Percentiles rank a stretch among this genome's conserved stretches.
Evolutionary conservation across 805 yeast species (phyloP).

Genomic region (Saccharomycopsis selenospora): DNA sequence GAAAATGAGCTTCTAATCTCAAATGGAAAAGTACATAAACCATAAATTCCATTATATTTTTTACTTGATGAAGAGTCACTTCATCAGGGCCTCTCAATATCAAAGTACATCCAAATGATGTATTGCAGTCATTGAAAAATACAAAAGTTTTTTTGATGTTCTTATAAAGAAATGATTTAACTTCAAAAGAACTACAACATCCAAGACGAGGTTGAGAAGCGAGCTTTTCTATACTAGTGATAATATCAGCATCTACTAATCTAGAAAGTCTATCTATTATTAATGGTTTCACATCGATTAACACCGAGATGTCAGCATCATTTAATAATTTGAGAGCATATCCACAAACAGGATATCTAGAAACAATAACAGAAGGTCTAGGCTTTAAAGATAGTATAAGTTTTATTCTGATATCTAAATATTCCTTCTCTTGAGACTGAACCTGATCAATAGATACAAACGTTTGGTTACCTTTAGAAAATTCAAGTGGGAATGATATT

Average conservation of each 20-base stretch:
- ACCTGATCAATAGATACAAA: slow-evolving; percentile 79
- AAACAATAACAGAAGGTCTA: slow-evolving; percentile 70
- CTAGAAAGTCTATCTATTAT: slow-evolving; percentile 73
- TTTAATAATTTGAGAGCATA: slow-evolving; percentile 66
- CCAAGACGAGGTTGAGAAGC: slow-evolving; percentile 72
- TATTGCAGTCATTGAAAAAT: slow-evolving; percentile 71
- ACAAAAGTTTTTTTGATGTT: slow-evolving; percentile 61
- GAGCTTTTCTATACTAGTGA: slow-evolving; percentile 77
- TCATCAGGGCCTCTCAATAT: slow-evolving; percentile 72
- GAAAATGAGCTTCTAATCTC: slow-evolving; percentile 67
- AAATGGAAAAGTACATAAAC: slow-evolving; percentile 72
- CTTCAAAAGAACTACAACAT: slow-evolving; percentile 62
- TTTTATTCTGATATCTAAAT: slow-evolving; percentile 70
- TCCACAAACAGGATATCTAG: slow-evolving; percentile 76
- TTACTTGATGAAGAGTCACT: slow-evolving; percentile 55
- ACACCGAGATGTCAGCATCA: slow-evolving; percentile 73
- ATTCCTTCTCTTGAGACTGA: slow-evolving; percentile 81
- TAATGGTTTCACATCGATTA: slow-evolving; percentile 71
- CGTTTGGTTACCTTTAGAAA: slow-evolving; percentile 57
- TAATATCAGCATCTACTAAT: slow-evolving; percentile 77
- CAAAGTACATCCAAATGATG: slow-evolving; percentile 75
- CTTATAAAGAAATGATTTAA: slow-evolving; percentile 53
- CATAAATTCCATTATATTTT: slow-evolving; percentile 74
- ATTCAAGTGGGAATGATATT: slow-evolving; percentile 85
- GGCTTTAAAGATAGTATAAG: slow-evolving; percentile 55